Evolutionary conservation across 31 red algal genomes (phyloP).

Genomic region (Bonnemaisonia californica): DNA sequence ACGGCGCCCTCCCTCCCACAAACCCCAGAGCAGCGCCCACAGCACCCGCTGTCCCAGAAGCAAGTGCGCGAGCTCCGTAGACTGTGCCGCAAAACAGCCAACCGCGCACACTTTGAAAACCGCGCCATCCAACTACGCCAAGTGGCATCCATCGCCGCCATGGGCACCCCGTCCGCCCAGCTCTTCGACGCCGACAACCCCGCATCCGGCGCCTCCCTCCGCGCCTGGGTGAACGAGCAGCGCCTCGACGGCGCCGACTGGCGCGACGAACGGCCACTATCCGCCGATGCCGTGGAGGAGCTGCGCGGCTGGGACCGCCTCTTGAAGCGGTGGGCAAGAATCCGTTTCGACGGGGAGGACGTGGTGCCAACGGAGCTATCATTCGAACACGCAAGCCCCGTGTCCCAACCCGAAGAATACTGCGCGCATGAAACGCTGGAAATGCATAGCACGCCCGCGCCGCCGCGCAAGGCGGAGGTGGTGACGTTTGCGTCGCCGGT

Average conservation of each 20-base stretch:
- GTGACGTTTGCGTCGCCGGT: not conserved
- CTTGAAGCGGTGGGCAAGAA: constrained; percentile 49
- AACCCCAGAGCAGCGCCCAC: not conserved
- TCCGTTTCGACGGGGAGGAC: constrained; percentile 22
- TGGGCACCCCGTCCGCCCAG: constrained; percentile 44
- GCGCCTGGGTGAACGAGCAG: constrained; percentile 51
- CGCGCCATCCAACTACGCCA: constrained; percentile 66
- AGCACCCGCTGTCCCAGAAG: constrained; percentile 47
- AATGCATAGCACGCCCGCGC: not conserved
- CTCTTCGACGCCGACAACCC: constrained; percentile 54
- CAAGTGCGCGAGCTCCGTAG: constrained; percentile 71
- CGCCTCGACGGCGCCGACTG: constrained; percentile 61
- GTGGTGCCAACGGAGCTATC: not conserved
- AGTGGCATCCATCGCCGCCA: constrained; percentile 68
- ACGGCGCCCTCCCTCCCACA: not conserved
- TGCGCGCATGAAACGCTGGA: no score
- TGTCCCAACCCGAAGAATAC: not conserved
- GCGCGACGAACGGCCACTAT: constrained; percentile 62
- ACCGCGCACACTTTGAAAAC: constrained; percentile 65
- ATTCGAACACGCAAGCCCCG: not conserved
- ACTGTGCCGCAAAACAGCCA: constrained; percentile 73
- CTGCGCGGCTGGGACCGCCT: constrained; percentile 59
- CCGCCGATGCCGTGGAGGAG: constrained; percentile 26
- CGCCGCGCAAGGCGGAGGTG: not conserved
- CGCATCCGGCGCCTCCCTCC: constrained; percentile 25